Conservation (phyloP, 805 yeast species). For the Yamadazyma sp. region DNA sequence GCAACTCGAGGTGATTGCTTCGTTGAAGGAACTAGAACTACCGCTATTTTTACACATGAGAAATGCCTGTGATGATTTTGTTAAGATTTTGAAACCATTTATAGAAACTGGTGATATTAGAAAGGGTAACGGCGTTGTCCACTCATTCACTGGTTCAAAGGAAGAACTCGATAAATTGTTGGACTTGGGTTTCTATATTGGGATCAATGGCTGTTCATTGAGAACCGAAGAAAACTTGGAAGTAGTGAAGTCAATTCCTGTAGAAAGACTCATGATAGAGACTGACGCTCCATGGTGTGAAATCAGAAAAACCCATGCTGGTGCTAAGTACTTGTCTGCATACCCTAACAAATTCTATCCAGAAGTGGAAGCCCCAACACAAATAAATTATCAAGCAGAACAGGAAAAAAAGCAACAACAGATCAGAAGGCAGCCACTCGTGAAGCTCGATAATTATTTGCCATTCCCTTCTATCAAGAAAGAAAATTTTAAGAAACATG, state of each 20-base stretch:
- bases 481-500: slow-evolving; percentile 50
- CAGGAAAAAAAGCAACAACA: slow-evolving; percentile 4
- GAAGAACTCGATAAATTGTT: slow-evolving; percentile 62
- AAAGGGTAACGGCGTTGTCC: slow-evolving; percentile 76
- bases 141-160: slow-evolving; percentile 85
- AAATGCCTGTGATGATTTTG: slow-evolving; percentile 78
- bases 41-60: slow-evolving; percentile 93
- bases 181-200: slow-evolving; percentile 62
- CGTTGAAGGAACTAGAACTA: slow-evolving; percentile 44
- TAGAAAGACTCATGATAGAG: slow-evolving; percentile 72
- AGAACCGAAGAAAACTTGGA: slow-evolving; percentile 71
- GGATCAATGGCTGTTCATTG: slow-evolving; percentile 92
- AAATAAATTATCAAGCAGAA: not conserved
- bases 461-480: slow-evolving; percentile 68
- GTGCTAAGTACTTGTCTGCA: slow-evolving; percentile 54
- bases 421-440: slow-evolving; percentile 20
- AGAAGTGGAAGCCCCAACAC: slow-evolving; percentile 14
- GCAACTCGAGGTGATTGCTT: slow-evolving; percentile 65
- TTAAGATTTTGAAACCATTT: slow-evolving; percentile 61
- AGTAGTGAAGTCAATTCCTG: slow-evolving; percentile 68
- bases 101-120: slow-evolving; percentile 41
- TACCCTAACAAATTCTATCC: slow-evolving; percentile 63
- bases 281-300: slow-evolving; percentile 99
- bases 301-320: slow-evolving; percentile 77
- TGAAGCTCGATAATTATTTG: slow-evolving; percentile 47